These are phyloP conservation scores for Kodamaea restingae DNA, from an alignment of 805 yeast species.

Conservation along the genomic window DNA sequence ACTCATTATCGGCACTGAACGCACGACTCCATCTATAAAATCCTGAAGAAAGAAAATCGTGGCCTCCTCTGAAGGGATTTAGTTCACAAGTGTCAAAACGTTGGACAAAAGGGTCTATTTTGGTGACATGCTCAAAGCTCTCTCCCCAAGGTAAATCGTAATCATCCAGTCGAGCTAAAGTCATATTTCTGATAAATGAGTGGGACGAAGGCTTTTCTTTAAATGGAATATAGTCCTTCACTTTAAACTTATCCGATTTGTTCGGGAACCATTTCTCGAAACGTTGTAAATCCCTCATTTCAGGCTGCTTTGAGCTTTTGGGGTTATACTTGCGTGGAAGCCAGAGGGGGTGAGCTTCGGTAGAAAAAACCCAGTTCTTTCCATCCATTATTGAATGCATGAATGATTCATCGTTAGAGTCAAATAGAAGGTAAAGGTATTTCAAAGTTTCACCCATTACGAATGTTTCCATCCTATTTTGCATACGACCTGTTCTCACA, in stretches of 20 bases:
- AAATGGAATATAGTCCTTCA: neutral
- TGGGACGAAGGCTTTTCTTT: slow-evolving; percentile 1
- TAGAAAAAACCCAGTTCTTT: slow-evolving; percentile 63
- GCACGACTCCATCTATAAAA: slow-evolving; percentile 37
- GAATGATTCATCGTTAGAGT: slow-evolving; percentile 49
- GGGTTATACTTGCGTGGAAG: slow-evolving; percentile 28
- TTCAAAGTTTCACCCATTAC: slow-evolving; percentile 84
- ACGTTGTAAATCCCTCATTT: neutral
- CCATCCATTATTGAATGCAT: slow-evolving; percentile 31
- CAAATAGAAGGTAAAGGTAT: slow-evolving; percentile 76
- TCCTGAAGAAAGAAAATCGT: slow-evolving; percentile 31
- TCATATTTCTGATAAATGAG: slow-evolving; percentile 13
- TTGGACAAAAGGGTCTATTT: slow-evolving; percentile 15
- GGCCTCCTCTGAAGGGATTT: slow-evolving; percentile 17
- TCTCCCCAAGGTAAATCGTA: slow-evolving; percentile 13
- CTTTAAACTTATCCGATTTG: neutral
- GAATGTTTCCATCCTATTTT: slow-evolving; percentile 89
- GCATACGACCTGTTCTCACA: slow-evolving; percentile 54
- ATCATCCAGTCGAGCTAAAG: slow-evolving; percentile 11
- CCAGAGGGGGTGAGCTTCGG: slow-evolving; percentile 95
- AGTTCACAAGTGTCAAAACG: slow-evolving; percentile 29
- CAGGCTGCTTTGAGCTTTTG: neutral
- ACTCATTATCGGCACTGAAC: slow-evolving; percentile 43
- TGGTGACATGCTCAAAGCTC: slow-evolving; percentile 7
- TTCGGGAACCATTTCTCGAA: neutral